Evolutionary conservation across 108 stramenopile species (phyloP).

Genomic region (Thalassiosira profunda): DNA sequence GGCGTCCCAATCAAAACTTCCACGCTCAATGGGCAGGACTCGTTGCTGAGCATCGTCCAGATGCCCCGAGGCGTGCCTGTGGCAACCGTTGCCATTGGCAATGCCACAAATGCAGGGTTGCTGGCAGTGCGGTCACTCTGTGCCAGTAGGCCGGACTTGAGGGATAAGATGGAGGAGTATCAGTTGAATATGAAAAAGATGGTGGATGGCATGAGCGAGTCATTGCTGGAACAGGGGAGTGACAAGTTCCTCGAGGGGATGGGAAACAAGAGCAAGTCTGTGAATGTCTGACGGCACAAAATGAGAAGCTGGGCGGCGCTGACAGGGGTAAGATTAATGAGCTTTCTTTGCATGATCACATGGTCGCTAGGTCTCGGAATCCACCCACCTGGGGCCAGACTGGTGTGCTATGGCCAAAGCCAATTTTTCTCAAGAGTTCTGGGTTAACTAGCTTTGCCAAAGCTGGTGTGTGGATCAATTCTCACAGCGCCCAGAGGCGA

Average conservation of each 20-base stretch:
- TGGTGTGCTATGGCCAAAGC: no score
- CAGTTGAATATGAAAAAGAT: slow-evolving; percentile 80
- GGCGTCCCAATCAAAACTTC: slow-evolving; percentile 99
- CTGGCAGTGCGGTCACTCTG: slow-evolving; percentile 95
- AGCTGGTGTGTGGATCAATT: no score
- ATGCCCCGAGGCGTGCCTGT: slow-evolving; percentile 99
- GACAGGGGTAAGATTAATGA: no score
- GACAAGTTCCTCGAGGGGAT: slow-evolving; percentile 86
- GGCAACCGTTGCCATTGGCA: slow-evolving; percentile 99
- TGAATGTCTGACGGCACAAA: slow-evolving; percentile 68
- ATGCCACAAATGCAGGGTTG: slow-evolving; percentile 97
- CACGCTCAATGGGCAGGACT: slow-evolving; percentile 97
- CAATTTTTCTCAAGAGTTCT: no score
- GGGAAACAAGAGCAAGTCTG: slow-evolving; percentile 81
- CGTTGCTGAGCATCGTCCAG: slow-evolving; percentile 97
- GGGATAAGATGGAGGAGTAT: slow-evolving; percentile 83
- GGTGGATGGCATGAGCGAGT: slow-evolving; percentile 72
- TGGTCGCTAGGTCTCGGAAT: not conserved
- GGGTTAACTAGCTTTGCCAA: no score
- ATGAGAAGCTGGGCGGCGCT: not conserved
- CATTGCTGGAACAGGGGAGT: slow-evolving; percentile 68
- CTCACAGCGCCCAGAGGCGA: no score
- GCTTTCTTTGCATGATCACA: slow-evolving; percentile 5
- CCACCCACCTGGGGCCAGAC: not conserved
- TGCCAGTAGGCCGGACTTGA: slow-evolving; percentile 71